Base-by-base conservation (phyloP, 495 filamentous ascomycete genomes). In the Hypoxylon trugodes region DNA sequence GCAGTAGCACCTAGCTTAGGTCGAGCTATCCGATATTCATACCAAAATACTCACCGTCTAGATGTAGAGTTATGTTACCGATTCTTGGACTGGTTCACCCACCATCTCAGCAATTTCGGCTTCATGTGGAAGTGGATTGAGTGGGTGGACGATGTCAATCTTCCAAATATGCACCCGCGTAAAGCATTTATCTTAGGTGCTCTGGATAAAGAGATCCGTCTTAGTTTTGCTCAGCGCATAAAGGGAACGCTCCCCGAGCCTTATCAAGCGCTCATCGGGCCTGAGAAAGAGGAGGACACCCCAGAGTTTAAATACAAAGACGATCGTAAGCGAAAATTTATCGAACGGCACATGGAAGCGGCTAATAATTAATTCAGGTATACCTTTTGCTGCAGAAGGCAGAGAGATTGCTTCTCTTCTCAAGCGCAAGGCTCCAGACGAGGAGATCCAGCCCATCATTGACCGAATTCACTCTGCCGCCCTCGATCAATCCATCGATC, bases 51-150 rank as follows among this genome's bases (percentile, higher is more conserved):
- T 5, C 87, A 92, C 60, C 81, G 81, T 2, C 87, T 98, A 78
- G 95, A 99, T 68, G 74, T 96, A 35, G 96, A 99, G 76, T 77
- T 99, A 32, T 83, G 77, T 55, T 88, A 90, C 73, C 87, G 95
- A 12, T 98, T 97, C 76, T 80, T 96, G 70, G 95, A 98, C 73
- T 99, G 95, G 95, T 99, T 99, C 69, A 84, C 93, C 10, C 96
- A 99, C 70, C 95, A 99, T 78, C 73, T 99, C 65, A 96, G 92
- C 74, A 99, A 99, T 77, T 99, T 98, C 69, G 95, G 96, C 33
- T 99, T 98, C 69, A 95, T 96, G 2, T 99, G 95, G 95, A 98
- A 98, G 77, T 99, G 95, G 95, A 89, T 89, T 15, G 95, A 99
- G 77, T 99, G 95, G 95, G 84, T 90, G 53, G 92, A 96, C 33